These are phyloP conservation scores for Berkeleyomyces basicola DNA, from an alignment of 2,329 filamentous ascomycete species.

Conservation along the genomic window DNA sequence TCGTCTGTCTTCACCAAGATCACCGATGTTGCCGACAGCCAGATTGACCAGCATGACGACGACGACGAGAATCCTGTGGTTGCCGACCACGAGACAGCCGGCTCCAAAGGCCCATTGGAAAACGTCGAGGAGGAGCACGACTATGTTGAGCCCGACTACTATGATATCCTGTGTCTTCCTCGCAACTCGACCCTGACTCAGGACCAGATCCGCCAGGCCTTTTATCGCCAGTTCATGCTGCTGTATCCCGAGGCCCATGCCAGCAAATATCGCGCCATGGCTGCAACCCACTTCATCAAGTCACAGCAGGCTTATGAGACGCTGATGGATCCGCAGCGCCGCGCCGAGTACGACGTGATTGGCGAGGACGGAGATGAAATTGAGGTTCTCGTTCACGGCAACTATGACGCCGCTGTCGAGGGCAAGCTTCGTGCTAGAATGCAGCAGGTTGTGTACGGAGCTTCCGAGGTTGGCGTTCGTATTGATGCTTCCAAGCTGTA, in stretches of 20 bases:
- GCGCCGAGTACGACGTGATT: slow-evolving; percentile 26
- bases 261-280: slow-evolving; percentile 23
- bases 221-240: slow-evolving; percentile 28
- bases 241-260: slow-evolving; percentile 29
- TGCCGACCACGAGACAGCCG: slow-evolving; percentile 12
- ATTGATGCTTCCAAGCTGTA: slow-evolving; percentile 19
- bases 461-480: slow-evolving; percentile 23
- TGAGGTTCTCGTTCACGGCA: slow-evolving; percentile 15
- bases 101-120: slow-evolving; percentile 6
- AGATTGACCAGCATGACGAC: slow-evolving; percentile 8
- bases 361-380: slow-evolving; percentile 13
- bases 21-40: slow-evolving; percentile 11
- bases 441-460: slow-evolving; percentile 15
- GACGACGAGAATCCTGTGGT: slow-evolving; percentile 15
- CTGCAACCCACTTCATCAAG: slow-evolving; percentile 25
- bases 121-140: slow-evolving; percentile 12
- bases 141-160: slow-evolving; percentile 22
- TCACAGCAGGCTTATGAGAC: slow-evolving; percentile 31
- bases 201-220: slow-evolving; percentile 27
- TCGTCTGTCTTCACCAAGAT: slow-evolving; percentile 26
- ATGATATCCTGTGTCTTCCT: slow-evolving; percentile 30
- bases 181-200: slow-evolving; percentile 19
- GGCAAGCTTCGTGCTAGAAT: slow-evolving; percentile 11
- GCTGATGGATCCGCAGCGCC: slow-evolving; percentile 27
- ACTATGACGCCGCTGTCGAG: slow-evolving; percentile 16